phyloP scores from a whole-genome alignment of 768 basidiomycete species.

The Hypholoma fasciculare region DNA sequence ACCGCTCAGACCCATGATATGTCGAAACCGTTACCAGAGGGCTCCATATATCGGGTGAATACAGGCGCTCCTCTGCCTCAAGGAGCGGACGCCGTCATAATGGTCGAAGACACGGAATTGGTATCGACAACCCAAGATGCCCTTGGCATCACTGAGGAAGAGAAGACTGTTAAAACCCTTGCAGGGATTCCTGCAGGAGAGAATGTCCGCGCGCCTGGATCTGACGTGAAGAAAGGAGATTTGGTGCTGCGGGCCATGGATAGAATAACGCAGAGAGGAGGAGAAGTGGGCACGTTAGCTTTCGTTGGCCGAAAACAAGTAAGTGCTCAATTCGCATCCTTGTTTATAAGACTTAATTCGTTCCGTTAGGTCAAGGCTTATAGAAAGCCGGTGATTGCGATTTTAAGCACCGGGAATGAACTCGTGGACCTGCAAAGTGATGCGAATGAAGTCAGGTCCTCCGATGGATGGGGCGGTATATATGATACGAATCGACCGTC shows the following conservation, averaged over 20 bases:
- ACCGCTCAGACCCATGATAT: constrained; percentile 55
- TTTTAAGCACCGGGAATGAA: constrained; percentile 89
- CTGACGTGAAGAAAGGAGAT: constrained; percentile 71
- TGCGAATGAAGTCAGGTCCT: background rate
- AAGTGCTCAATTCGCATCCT: constrained; percentile 10
- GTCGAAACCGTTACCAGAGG: constrained; percentile 45
- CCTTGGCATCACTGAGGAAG: constrained; percentile 49
- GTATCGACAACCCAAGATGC: constrained; percentile 47
- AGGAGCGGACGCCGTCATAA: constrained; percentile 79
- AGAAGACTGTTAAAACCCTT: constrained; percentile 68
- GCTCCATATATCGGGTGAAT: constrained; percentile 74
- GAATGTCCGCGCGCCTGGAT: constrained; percentile 73
- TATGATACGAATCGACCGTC: constrained; percentile 89
- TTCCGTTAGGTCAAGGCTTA: constrained; percentile 62
- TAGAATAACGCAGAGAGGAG: constrained; percentile 63
- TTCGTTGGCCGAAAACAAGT: constrained; percentile 80
- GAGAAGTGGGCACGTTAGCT: constrained; percentile 80
- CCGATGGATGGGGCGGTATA: constrained; percentile 63
- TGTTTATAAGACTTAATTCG: background rate
- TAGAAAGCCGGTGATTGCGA: constrained; percentile 72
- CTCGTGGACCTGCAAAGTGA: constrained; percentile 22
- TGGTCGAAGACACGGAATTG: constrained; percentile 91
- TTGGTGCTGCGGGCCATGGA: constrained; percentile 64
- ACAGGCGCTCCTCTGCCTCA: constrained; percentile 81
- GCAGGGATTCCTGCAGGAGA: constrained; percentile 62